Conservation (phyloP, 2,329 filamentous ascomycete species). For the Talaromyces marneffei region DNA sequence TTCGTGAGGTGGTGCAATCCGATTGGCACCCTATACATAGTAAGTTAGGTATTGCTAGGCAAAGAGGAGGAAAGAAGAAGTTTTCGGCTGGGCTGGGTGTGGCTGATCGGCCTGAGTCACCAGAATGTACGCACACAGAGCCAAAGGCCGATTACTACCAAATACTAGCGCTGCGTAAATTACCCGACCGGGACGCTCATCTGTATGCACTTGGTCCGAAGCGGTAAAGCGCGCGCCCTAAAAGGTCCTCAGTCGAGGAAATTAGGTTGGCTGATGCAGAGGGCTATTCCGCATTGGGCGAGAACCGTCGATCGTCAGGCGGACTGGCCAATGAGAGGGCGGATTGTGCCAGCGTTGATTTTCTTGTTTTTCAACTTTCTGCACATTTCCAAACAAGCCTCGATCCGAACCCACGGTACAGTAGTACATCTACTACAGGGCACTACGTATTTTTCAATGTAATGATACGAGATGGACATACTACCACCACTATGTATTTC, state of each 20-base stretch:
- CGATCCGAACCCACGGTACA: neutral
- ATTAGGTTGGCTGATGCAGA: neutral
- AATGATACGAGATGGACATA: neutral
- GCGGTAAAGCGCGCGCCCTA: neutral
- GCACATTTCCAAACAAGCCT: neutral
- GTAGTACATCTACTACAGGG: neutral
- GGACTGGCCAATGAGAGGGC: neutral
- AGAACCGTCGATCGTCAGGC: slow-evolving; percentile 11
- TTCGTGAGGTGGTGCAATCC: slow-evolving; percentile 1
- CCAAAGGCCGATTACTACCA: neutral
- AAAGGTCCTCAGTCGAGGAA: neutral
- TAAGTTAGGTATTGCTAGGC: no score
- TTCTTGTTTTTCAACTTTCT: neutral
- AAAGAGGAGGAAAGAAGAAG: neutral
- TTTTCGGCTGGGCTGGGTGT: slow-evolving; percentile 2
- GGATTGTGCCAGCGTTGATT: neutral
- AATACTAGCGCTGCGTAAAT: neutral
- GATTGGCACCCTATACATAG: neutral
- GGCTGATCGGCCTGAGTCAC: neutral
- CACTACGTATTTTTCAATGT: neutral
- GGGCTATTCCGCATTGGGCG: neutral
- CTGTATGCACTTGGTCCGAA: neutral
- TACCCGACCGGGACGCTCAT: neutral
- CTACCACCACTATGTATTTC: no score
- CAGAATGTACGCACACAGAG: neutral